These are phyloP conservation scores for Fistulifera pelliculosa DNA, from an alignment of 108 stramenopile genomes.

Conservation along the genomic window DNA sequence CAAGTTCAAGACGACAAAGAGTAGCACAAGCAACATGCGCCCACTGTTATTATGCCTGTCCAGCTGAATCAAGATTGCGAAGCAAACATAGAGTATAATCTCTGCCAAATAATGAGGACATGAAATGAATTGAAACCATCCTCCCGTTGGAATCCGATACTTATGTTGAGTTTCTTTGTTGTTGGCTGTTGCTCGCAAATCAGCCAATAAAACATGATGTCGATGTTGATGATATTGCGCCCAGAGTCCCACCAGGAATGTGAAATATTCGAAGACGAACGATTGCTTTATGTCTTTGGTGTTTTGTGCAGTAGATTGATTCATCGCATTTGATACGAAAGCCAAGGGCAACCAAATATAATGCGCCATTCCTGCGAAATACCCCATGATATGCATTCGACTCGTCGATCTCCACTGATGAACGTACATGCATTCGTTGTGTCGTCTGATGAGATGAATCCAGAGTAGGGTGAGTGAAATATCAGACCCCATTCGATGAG, in stretches of 20 bases:
- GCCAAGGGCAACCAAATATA: slow-evolving; percentile 58
- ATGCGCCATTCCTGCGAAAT: slow-evolving; percentile 49
- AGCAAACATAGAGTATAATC: slow-evolving; percentile 51
- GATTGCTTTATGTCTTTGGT: too few species aligned
- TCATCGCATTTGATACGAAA: slow-evolving; percentile 28
- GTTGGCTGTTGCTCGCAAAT: slow-evolving; percentile 7
- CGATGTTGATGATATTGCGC: slow-evolving; percentile 52
- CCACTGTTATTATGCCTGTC: background rate
- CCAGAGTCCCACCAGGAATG: slow-evolving; percentile 15
- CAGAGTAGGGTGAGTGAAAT: slow-evolving; percentile 6
- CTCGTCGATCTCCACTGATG: slow-evolving; percentile 34
- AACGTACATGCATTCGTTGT: slow-evolving; percentile 47
- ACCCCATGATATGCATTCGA: slow-evolving; percentile 67
- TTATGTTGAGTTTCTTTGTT: slow-evolving; percentile 1
- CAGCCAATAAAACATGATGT: slow-evolving; percentile 54
- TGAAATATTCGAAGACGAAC: slow-evolving; percentile 4
- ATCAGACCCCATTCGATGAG: too few species aligned
- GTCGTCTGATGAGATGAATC: slow-evolving; percentile 29
- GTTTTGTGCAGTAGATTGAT: too few species aligned
- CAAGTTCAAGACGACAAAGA: slow-evolving; percentile 56
- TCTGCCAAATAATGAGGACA: slow-evolving; percentile 76
- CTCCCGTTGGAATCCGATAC: slow-evolving; percentile 31
- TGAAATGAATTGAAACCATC: slow-evolving; percentile 49
- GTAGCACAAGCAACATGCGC: slow-evolving; percentile 16
- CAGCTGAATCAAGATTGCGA: slow-evolving; percentile 26